Base-by-base conservation (phyloP, 2,329 filamentous ascomycete genomes). In the Clonostachys sp. region DNA sequence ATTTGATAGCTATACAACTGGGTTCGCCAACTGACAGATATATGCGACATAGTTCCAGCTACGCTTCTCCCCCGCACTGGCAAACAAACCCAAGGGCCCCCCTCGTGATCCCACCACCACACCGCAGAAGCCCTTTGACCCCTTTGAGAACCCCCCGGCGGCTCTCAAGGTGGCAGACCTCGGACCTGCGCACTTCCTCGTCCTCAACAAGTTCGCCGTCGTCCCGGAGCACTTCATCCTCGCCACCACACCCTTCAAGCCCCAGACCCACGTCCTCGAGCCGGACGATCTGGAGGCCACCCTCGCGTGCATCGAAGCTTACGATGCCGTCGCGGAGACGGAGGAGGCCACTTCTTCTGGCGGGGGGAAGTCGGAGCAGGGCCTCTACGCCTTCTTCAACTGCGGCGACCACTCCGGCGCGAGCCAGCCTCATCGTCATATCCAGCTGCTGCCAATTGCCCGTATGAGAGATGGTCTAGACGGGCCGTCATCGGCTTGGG, bases 171-270 rank as follows among this genome's bases (percentile, higher is more conserved):
- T 83, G 41, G 62, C 75, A 14, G 61, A 64, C 24, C 57, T 87
- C 8, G 70, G 69, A 2, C 68, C 79, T 1, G 62, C 68, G 9
- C 85, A 90, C 62, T 73, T 76, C 49, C 72, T 89, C 40, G 80
- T 90, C 2, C 70, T 90, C 39, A 90, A 90, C 71, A 90, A 89
- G 63, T 90, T 86, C 56, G 84, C 86, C 44, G 67, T 90, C 44
- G 83, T 87, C 34, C 76, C 79, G 0, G 75, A 83, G 56, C 86
- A 90, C 65, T 87, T 87, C 60, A 87, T 90, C 54, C 74, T 90
- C 43, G 78, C 81, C 0, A 90, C 86, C 0, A 77, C 67, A n/a
- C 62, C 67, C 2, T 82, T 83, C 60, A 78, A 81, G 58, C 67
- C 70, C n/a, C 86, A 90, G 69, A 83, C 80, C 2, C 70, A 85